phyloP scores from a whole-genome alignment of 768 basidiomycete genomes.

The Russula virescens region DNA sequence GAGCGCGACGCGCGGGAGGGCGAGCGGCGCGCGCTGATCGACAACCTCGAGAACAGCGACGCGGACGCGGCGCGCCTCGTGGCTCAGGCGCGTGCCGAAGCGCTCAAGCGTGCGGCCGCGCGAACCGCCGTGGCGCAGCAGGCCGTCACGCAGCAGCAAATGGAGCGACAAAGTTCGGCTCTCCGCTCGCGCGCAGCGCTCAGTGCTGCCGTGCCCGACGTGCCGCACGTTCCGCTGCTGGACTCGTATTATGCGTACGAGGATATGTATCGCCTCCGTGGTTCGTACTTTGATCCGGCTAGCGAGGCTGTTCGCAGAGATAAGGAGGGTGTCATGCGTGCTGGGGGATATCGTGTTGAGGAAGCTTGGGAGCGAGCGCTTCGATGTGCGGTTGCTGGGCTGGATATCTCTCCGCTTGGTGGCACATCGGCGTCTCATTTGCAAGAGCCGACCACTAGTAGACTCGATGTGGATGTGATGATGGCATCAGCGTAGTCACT shows the following conservation, averaged over 20 bases:
- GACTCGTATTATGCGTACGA: slow-evolving; percentile 75
- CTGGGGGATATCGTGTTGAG: slow-evolving; percentile 74
- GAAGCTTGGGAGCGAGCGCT: slow-evolving; percentile 86
- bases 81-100: slow-evolving; percentile 60
- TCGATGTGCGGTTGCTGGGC: slow-evolving; percentile 61
- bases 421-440: slow-evolving; percentile 38
- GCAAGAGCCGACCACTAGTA: slow-evolving; percentile 4
- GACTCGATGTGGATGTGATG: slow-evolving; percentile 38
- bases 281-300: slow-evolving; percentile 62
- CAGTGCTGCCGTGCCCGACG: slow-evolving; percentile 64
- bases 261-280: slow-evolving; percentile 51
- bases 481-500: slow-evolving; percentile 31
- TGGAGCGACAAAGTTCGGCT: slow-evolving; percentile 29
- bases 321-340: slow-evolving; percentile 72
- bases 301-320: slow-evolving; percentile 75
- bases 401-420: slow-evolving; percentile 38
- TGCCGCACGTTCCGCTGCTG: slow-evolving; percentile 72
- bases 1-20: slow-evolving; percentile 74
- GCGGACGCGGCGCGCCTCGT: slow-evolving; percentile 66
- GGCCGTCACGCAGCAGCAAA: background rate
- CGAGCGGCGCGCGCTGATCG: slow-evolving; percentile 67
- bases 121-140: slow-evolving; percentile 38
- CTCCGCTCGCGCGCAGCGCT: slow-evolving; percentile 60
- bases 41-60: slow-evolving; percentile 72
- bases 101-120: slow-evolving; percentile 53